Percentiles rank a stretch among this genome's conserved stretches.
These are phyloP conservation scores for Lachancea meyersii DNA, from an alignment of 805 yeast genomes.

Conservation along the genomic window DNA sequence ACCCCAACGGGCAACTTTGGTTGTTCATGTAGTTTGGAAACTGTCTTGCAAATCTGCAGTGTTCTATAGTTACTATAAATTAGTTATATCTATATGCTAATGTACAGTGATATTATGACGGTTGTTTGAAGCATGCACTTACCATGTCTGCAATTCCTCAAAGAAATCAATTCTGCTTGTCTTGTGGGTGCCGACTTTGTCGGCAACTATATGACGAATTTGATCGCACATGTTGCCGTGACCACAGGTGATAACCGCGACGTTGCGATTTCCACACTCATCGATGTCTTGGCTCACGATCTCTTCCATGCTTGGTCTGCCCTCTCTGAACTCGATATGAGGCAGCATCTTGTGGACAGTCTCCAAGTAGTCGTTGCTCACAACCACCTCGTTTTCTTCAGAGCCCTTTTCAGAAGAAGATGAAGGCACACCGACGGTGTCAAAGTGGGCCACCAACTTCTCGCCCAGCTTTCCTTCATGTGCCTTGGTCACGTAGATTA, in stretches of 20 bases:
- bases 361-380: not conserved
- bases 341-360: constrained; percentile 23
- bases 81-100: too few relatives aligned
- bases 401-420: constrained; percentile 9
- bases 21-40: too few relatives aligned
- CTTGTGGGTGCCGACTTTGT: constrained; percentile 27
- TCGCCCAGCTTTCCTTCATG: constrained; percentile 15
- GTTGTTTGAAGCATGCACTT: not conserved
- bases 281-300: constrained; percentile 35
- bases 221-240: constrained; percentile 50
- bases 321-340: constrained; percentile 37
- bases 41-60: not conserved
- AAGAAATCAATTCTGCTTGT: constrained; percentile 45
- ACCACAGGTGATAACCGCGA: constrained; percentile 51
- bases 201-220: constrained; percentile 39
- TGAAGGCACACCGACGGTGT: not conserved
- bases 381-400: constrained; percentile 6
- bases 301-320: constrained; percentile 41
- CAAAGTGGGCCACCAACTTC: constrained; percentile 7
- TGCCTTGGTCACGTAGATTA: constrained; percentile 54
- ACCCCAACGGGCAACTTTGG: too few relatives aligned
- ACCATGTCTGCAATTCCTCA: constrained; percentile 59
- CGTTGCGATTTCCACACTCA: constrained; percentile 34
- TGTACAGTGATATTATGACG: not conserved
- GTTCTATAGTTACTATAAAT: not conserved